Percentiles rank a stretch among this genome's conserved stretches.
phyloP scores from a whole-genome alignment of 768 basidiomycete genomes.

The Russula sp. region DNA sequence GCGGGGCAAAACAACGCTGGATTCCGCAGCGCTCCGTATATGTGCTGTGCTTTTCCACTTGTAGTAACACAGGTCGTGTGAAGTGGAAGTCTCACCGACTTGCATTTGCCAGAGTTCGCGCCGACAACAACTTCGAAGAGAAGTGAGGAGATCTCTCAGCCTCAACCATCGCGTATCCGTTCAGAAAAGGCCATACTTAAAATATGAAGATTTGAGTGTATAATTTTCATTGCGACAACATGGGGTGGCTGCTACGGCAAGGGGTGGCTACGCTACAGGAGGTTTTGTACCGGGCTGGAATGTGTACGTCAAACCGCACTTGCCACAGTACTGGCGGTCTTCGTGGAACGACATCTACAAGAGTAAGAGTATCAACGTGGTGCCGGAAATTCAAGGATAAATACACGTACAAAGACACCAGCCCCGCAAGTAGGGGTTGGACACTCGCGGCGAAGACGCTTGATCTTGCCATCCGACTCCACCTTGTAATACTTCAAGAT shows the following conservation, averaged over 20 bases:
- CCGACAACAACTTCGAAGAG: too few species aligned
- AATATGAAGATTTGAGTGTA: too few species aligned
- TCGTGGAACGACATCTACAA: slow-evolving; percentile 95
- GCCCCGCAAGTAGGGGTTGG: slow-evolving; percentile 77
- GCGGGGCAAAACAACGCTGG: too few species aligned
- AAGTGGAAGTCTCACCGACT: too few species aligned
- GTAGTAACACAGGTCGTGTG: too few species aligned
- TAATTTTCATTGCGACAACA: neutral
- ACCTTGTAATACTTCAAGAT: slow-evolving; percentile 98
- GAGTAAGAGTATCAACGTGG: neutral
- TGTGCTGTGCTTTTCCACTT: too few species aligned
- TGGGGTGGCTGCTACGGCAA: slow-evolving; percentile 10
- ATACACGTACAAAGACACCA: slow-evolving; percentile 69
- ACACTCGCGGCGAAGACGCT: slow-evolving; percentile 97
- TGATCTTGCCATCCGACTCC: slow-evolving; percentile 99
- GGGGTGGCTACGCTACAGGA: slow-evolving; percentile 52
- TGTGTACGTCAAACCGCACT: slow-evolving; percentile 85
- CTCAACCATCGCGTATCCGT: too few species aligned
- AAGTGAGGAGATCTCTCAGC: too few species aligned
- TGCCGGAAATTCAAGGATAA: neutral
- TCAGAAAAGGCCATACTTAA: too few species aligned
- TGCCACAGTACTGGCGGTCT: slow-evolving; percentile 97
- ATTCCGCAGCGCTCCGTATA: too few species aligned
- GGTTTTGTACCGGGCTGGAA: slow-evolving; percentile 81
- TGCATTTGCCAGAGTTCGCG: too few species aligned